Base-by-base conservation (phyloP, 208 protist species). In the Wallacemonas rigidus region DNA sequence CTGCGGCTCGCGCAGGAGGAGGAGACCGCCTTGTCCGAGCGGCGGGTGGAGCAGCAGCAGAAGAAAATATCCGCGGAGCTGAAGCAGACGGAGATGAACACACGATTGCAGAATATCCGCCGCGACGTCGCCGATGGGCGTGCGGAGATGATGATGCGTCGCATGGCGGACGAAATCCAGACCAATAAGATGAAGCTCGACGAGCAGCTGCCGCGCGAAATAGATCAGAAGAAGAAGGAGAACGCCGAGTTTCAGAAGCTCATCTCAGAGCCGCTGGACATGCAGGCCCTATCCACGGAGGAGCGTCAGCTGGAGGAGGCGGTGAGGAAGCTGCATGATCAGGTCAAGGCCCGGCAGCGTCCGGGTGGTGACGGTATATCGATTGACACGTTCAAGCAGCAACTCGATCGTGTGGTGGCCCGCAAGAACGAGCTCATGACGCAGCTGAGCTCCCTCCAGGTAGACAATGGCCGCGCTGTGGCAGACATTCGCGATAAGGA, bases 101-200 rank as follows among this genome's bases (percentile, higher is more conserved):
- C 90, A 6, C 87, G 89, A 1, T 77, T 97, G 68, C 88, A 95
- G 69, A 94, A 95, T 74, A 60, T 96, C 39, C 85, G 85, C 71
- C 90, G 93, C 70, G 93, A 97, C 71, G 76, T 81, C 40, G 77
- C 81, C 35, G 89, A 95, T 67, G 87, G 86, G 2, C 88, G 88
- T 17, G 89, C 87, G 9, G 89, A 95, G 60, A 82, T 89, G 69
- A 96, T 97, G 81, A 82, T 95, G 44, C 83, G 87, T 38, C 88
- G 90, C 65, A 86, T 95, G 78, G 72, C 83, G 71, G 93, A 97
- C 69, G 93, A 97, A 60, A 95, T 93, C 69, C 86, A 93, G 61
- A 92, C 89, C 26, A 93, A 92, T 67, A 73, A 84, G 35, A 95
- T 96, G 64, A 92, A 93, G 78, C 74, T 95, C 54, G 81, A 97